Conservation (phyloP, 73 alveolate species). For the Stentor roeselii region DNA sequence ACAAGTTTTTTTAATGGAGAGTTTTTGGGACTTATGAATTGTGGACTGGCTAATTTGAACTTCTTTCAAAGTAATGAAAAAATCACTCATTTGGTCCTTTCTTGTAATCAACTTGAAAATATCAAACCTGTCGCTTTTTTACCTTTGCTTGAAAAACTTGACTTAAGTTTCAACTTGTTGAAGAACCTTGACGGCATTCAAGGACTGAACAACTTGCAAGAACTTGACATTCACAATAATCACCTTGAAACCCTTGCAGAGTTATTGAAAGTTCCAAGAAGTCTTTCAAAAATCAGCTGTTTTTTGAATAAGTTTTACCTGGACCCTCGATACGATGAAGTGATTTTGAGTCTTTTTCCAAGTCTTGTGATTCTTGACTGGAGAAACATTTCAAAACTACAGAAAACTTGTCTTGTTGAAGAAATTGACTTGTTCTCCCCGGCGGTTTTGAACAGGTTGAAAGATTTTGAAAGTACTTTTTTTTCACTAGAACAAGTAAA, state of each 20-base stretch:
- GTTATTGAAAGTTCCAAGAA: background rate
- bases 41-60: background rate
- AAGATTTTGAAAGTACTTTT: background rate
- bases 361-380: background rate
- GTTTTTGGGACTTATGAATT: background rate
- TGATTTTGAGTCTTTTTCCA: background rate
- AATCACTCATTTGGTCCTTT: background rate
- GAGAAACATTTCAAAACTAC: slow-evolving; percentile 33
- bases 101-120: background rate
- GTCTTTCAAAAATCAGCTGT: background rate
- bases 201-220: background rate
- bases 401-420: slow-evolving; percentile 45
- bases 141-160: background rate
- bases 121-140: background rate
- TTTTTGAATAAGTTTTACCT: background rate
- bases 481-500: background rate
- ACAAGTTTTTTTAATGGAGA: background rate
- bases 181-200: background rate
- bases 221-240: background rate
- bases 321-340: background rate
- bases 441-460: background rate
- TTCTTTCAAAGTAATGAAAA: background rate
- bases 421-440: slow-evolving; percentile 34
- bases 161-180: background rate
- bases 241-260: background rate